Base-by-base conservation (phyloP, 2,329 filamentous ascomycete species). In the Botrytis sinoallii region DNA sequence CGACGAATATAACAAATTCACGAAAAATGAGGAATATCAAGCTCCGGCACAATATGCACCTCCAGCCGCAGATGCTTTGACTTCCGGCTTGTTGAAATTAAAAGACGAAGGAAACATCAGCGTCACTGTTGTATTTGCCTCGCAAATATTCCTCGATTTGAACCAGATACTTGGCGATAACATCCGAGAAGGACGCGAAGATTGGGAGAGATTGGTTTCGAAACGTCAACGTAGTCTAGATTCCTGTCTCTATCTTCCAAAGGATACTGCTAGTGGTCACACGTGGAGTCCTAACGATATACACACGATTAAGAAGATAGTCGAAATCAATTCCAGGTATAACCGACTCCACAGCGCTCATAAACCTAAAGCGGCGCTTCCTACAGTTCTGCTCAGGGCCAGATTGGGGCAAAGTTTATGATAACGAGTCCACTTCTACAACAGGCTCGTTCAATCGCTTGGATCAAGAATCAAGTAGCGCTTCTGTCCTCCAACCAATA, bases 71-170 rank as follows among this genome's bases (percentile, higher is more conserved):
- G 63, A 46, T 66, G 29, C 16, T 2, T 35, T 66, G 10, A 66
- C 38, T 48, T 8, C 40, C 18, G 64, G 46, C 32, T 35, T 67
- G 20, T 16, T 4, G 4, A 44, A 48, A 16, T 67, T 67, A 8
- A 32, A 5, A 67, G 14, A 22, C 6, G 46, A 67, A 67, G 40
- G 64, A 46, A 2, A 25, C 3, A 29, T 66, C 18, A 66, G 40
- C 22, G 44, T 46, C 18, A 48, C 25, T 48, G 25, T 66, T 22
- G 64, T 46, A 9, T 46, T 66, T 44, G 64, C 64, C 7, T 46
- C 64, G 10, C 32, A 40, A 35, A 66, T 66, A 66, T 66, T 66
- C 16, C 64, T 66, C 44, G 64, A 66, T 46, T n/a, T 66, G 12
- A 22, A 61, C 59, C 35, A 61, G 5, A 40, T 60, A 61, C 59